Evolutionary conservation across 75 land plant species (phyloP), one percentile per base, ranked within the genome.

Genomic region (Picea glauca): DNA sequence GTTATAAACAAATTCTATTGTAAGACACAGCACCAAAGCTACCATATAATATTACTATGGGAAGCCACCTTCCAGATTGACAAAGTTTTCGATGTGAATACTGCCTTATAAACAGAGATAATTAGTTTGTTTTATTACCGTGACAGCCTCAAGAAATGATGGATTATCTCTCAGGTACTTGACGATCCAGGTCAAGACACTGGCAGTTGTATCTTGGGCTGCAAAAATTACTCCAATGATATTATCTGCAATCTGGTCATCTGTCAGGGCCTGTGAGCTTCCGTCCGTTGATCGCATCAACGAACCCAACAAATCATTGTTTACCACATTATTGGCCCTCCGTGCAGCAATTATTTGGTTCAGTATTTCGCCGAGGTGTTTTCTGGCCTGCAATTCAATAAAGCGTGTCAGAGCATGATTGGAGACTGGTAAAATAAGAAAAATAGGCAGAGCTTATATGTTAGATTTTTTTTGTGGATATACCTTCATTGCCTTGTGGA

Each of bases 181-280:
- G 84, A 94, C 30, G 35, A 94, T 79, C 98, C 98, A 94, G 2
- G 98, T 94, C 38, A 94, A 83, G 4, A 92, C 98, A 66, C 93
- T 90, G 56, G 98, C 98, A 9, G 98, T 94, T 43, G 98, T 94
- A 82, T 94, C 98, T 2, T 92, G 86, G 26, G 98, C 91, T 0
- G 95, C 96, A 76, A 95, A 93, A 32, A 95, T 91, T 50, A 95
- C 89, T 0, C 98, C 98, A 31, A 95, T 93, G 56, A 95, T 81
- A 86, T 95, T 95, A 77, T 95, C 98, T 13, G 88, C 98, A 18
- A 95, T 91, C 81, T 95, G 98, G 6, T 89, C 87, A 57, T 95
- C 92, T 21, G 94, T 89, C 62, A 95, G 89, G 62, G 83, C 86
- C 75, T 73, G 35, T 30, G 20, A 30, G 30, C 30, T 62, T 32